A percentile compares a stretch with the other conserved stretches of the same genome.
phyloP scores from a whole-genome alignment of 257 asterid species.

The Solanum pinnatisectum region DNA sequence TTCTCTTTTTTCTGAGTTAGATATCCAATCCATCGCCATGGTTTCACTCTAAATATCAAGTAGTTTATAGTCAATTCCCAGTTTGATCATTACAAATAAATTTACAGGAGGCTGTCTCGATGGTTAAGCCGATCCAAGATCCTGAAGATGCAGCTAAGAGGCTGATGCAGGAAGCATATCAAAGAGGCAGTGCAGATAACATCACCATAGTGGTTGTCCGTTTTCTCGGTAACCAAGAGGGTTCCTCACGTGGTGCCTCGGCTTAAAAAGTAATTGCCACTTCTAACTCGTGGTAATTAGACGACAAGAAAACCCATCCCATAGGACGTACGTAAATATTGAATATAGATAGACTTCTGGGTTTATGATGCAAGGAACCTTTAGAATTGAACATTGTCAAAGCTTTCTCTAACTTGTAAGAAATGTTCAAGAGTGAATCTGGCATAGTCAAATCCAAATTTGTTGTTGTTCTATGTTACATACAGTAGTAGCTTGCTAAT shows the following conservation, averaged over 20 bases:
- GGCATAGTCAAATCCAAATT: background rate
- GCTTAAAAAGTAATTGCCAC: constrained; percentile 14
- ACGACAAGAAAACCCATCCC: background rate
- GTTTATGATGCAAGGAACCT: background rate
- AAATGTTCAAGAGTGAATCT: background rate
- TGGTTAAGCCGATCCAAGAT: constrained; percentile 70
- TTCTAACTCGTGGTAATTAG: background rate
- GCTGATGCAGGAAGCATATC: constrained; percentile 82
- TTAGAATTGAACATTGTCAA: background rate
- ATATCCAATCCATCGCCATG: background rate
- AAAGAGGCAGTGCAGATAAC: constrained; percentile 89
- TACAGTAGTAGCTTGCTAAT: background rate
- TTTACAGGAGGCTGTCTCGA: constrained; percentile 79
- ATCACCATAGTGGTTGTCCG: constrained; percentile 78
- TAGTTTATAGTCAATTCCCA: background rate
- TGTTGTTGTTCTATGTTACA: background rate
- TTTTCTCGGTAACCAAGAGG: constrained; percentile 41
- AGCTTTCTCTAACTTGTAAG: background rate
- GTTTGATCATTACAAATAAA: background rate
- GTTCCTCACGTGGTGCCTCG: constrained; percentile 37
- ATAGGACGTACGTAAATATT: constrained; percentile 1
- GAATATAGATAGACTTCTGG: background rate
- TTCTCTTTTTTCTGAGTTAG: background rate
- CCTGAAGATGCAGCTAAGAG: constrained; percentile 90
- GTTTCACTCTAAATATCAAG: background rate